phyloP scores from a whole-genome alignment of 352 stramenopile genomes.

The Thalassiosira tumida region DNA sequence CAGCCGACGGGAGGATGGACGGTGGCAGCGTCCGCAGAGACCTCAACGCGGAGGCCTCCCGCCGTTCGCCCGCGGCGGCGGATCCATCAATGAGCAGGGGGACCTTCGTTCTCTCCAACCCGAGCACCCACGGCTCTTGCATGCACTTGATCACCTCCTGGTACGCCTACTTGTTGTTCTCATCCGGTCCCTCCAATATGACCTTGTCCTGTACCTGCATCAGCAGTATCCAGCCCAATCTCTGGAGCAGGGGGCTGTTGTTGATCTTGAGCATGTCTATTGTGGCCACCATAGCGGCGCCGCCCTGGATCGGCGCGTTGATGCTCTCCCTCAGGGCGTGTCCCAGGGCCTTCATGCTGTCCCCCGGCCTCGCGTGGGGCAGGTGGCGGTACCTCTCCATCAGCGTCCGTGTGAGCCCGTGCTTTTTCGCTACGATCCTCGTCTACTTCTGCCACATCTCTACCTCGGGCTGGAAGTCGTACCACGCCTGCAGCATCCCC shows the following conservation, averaged over 20 bases:
- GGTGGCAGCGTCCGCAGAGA: too few relatives aligned
- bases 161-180: conserved; percentile 94
- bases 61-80: too few relatives aligned
- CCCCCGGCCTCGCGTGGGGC: conserved; percentile 93
- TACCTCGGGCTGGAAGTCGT: conserved; percentile 92
- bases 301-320: conserved; percentile 99
- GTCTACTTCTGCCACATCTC: conserved; percentile 95
- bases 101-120: conserved; percentile 94
- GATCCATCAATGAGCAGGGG: conserved; percentile 89
- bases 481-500: conserved; percentile 97
- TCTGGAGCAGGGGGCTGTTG: conserved; percentile 93
- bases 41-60: too few relatives aligned
- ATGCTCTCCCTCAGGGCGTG: conserved; percentile 97
- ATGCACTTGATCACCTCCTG: conserved; percentile 94
- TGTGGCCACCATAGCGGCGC: conserved; percentile 99
- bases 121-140: conserved; percentile 96
- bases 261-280: conserved; percentile 99
- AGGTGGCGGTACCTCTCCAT: conserved; percentile 98
- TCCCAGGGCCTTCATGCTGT: conserved; percentile 81
- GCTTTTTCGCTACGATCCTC: conserved; percentile 92
- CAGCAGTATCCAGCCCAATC: conserved; percentile 98
- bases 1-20: too few relatives aligned
- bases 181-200: conserved; percentile 98
- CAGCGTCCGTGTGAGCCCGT: conserved; percentile 94
- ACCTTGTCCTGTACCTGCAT: conserved; percentile 99